Conservation (phyloP, 2,329 filamentous ascomycete species). For the Scedosporium dehoogii region DNA sequence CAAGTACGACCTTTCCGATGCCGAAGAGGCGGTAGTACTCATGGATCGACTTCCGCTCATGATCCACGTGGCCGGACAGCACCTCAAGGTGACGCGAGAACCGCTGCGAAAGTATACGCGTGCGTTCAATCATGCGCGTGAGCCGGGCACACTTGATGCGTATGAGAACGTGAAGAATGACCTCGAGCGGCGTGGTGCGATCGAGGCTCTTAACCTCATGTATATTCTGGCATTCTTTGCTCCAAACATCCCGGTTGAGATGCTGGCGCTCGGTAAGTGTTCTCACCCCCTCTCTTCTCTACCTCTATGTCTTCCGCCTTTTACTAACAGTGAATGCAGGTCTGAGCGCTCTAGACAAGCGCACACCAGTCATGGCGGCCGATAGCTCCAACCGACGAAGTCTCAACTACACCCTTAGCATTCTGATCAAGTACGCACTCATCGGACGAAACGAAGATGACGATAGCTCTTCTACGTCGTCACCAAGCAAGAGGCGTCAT, state of each 20-base stretch:
- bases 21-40: constrained; percentile 50
- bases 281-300: no score
- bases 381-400: constrained; percentile 26
- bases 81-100: constrained; percentile 50
- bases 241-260: constrained; percentile 55
- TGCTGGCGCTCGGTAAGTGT: constrained; percentile 43
- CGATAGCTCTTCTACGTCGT: constrained; percentile 28
- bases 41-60: constrained; percentile 58
- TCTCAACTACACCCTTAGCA: constrained; percentile 37
- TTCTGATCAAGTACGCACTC: constrained; percentile 41
- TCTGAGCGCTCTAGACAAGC: constrained; percentile 32
- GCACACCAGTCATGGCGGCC: constrained; percentile 30
- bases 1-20: constrained; percentile 43
- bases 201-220: constrained; percentile 53
- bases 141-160: constrained; percentile 37
- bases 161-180: constrained; percentile 39
- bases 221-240: constrained; percentile 56
- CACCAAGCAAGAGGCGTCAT: constrained; percentile 25
- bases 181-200: constrained; percentile 32
- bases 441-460: constrained; percentile 39
- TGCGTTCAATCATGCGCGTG: constrained; percentile 44
- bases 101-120: constrained; percentile 52
- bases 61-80: constrained; percentile 55
- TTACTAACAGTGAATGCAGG: neutral
- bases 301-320: neutral